Evolutionary conservation across 2,329 filamentous ascomycete species (phyloP).

Genomic region (Colletotrichum lini): DNA sequence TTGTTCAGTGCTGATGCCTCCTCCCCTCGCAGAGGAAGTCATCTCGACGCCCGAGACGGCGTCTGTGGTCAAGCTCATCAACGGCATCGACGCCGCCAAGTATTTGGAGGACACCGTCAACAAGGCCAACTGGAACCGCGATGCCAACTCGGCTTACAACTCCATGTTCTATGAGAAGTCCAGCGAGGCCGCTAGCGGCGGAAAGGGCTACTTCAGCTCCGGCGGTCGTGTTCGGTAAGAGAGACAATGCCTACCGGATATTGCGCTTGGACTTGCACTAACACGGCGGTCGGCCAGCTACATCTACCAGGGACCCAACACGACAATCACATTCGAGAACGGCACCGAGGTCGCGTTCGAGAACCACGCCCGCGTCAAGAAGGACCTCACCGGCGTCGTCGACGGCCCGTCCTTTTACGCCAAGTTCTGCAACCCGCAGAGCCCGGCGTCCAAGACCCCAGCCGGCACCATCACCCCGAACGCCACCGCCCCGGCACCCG

Average conservation of each 20-base stretch:
- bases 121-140: conserved; percentile 44
- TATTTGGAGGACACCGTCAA: conserved; percentile 45
- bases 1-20: not conserved
- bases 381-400: conserved; percentile 48
- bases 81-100: conserved; percentile 46
- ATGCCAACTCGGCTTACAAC: conserved; percentile 54
- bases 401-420: conserved; percentile 53
- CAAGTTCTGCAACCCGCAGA: conserved; percentile 50
- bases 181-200: conserved; percentile 42
- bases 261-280: not conserved
- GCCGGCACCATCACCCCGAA: conserved; percentile 19
- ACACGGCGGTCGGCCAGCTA: not conserved
- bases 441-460: conserved; percentile 11
- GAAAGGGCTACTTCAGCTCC: conserved; percentile 50
- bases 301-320: conserved; percentile 51
- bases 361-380: conserved; percentile 51
- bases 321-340: conserved; percentile 55
- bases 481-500: not conserved
- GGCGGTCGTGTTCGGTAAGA: conserved; percentile 48
- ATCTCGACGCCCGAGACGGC: conserved; percentile 48
- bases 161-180: conserved; percentile 52
- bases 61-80: conserved; percentile 47
- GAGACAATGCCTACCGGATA: not conserved
- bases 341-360: conserved; percentile 50
- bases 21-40: conserved; percentile 46